phyloP scores from a whole-genome alignment of 495 filamentous ascomycete species.

The Annulohypoxylon nitens region DNA sequence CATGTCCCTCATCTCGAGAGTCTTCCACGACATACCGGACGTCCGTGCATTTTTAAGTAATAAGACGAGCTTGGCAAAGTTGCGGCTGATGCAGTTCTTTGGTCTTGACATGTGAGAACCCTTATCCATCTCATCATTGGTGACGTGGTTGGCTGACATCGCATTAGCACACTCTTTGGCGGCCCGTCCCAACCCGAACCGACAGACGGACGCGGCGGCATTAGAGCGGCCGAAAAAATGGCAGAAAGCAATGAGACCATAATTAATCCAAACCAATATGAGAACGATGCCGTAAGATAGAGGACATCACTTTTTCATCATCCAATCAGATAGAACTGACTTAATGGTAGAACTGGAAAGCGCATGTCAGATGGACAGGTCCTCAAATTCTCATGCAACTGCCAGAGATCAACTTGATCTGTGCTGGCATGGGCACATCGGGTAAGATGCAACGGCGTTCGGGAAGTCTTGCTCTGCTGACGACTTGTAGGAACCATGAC shows the following conservation, averaged over 20 bases:
- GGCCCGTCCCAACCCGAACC: constrained; percentile 71
- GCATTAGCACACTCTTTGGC: constrained; percentile 63
- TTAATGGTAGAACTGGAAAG: constrained; percentile 63
- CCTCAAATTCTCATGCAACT: constrained; percentile 70
- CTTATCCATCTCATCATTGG: not conserved
- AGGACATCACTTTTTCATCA: not conserved
- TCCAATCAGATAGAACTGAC: not conserved
- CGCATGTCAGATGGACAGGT: constrained; percentile 72
- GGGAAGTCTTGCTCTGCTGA: not conserved
- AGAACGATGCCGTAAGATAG: constrained; percentile 61
- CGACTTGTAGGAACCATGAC: constrained; percentile 62
- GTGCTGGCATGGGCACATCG: constrained; percentile 69
- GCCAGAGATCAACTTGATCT: constrained; percentile 70
- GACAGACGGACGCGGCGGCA: constrained; percentile 65
- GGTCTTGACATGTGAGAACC: constrained; percentile 64
- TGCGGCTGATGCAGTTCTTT: constrained; percentile 71
- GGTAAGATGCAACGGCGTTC: constrained; percentile 34
- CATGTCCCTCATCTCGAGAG: constrained; percentile 68
- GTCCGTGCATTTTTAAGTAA: constrained; percentile 70
- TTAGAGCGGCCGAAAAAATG: constrained; percentile 59
- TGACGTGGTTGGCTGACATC: constrained; percentile 5
- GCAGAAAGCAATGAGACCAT: constrained; percentile 57
- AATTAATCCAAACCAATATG: constrained; percentile 70
- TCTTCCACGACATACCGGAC: constrained; percentile 66
- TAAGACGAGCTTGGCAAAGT: constrained; percentile 67